These are phyloP conservation scores for Chiua sp. DNA, from an alignment of 1,284 basidiomycete genomes.

Conservation along the genomic window DNA sequence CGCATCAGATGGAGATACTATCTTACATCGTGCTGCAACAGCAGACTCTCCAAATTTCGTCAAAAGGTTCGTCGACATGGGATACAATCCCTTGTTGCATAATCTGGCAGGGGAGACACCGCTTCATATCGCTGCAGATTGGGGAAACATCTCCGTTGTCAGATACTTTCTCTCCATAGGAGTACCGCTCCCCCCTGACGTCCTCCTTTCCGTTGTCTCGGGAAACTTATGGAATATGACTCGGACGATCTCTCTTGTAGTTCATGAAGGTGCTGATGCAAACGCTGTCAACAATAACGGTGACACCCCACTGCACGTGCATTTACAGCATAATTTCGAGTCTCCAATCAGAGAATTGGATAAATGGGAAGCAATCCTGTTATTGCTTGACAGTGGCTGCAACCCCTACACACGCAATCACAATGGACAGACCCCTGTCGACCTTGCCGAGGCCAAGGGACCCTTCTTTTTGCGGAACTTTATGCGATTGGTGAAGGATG, in stretches of 20 bases:
- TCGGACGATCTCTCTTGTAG: background rate
- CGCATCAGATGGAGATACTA: background rate
- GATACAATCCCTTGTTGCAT: slow-evolving; percentile 5
- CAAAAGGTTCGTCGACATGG: background rate
- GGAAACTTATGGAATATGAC: no score
- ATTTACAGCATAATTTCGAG: background rate
- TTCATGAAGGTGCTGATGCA: slow-evolving; percentile 1
- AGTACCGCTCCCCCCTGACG: slow-evolving; percentile 1
- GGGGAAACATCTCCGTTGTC: background rate
- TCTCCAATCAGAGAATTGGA: no score
- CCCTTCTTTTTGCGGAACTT: background rate
- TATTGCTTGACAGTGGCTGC: background rate
- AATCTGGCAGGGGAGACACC: background rate
- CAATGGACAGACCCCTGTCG: background rate
- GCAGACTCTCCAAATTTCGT: no score
- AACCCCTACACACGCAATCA: background rate
- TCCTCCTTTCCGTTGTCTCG: background rate
- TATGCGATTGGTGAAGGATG: slow-evolving; percentile 59
- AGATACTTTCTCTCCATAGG: slow-evolving; percentile 4
- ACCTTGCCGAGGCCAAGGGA: background rate
- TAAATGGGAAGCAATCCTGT: background rate
- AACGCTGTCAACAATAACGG: background rate
- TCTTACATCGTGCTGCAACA: background rate
- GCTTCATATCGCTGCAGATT: background rate
- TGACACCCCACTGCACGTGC: slow-evolving; percentile 1